Base-by-base conservation (phyloP, 148 eudicot species). In the Pharnaceum exiguum region DNA sequence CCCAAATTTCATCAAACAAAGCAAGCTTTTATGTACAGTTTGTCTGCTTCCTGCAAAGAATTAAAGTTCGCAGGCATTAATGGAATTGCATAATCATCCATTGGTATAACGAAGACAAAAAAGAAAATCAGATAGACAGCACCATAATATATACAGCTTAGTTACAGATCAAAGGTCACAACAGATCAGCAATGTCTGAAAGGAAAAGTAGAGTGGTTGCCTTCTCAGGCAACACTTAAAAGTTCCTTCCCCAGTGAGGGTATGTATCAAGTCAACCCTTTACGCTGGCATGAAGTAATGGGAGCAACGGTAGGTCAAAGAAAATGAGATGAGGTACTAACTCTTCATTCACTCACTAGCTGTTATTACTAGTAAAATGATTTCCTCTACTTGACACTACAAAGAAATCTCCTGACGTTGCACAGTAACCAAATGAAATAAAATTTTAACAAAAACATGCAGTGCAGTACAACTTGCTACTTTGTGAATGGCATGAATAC, bases 401-500 rank as follows among this genome's bases (percentile, higher is more conserved):
- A 31, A 53, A 18, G 19, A 26, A 21, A 21, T 51, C 24, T 30
- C 32, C 21, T 33, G 57, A 31, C 57, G n/a, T 37, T 26, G 48
- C 4, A 53, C 38, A 12, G 8, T 4, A 27, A 39, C 50, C 58
- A 23, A 17, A 19, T 31, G 25, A 29, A 16, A 16, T n/a, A n/a
- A n/a, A n/a, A n/a, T n/a, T n/a, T n/a, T n/a, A n/a, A n/a, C n/a
- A 39, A 21, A 51, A 15, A 43, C 21, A 53, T 43, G 68, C 60
- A 22, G 47, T 51, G 48, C 56, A 57, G 31, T 30, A 32, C 48
- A 57, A 32, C 29, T 39, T 56, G 59, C 52, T 50, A 57, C 51
- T 29, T 36, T 45, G 15, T 44, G 38, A 40, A 63, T 43, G 59
- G n/a, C 21, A 35, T 44, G 31, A 46, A 57, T 64, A 26, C n/a